phyloP scores from a whole-genome alignment of 495 filamentous ascomycete species.

The Poronia punctata region DNA sequence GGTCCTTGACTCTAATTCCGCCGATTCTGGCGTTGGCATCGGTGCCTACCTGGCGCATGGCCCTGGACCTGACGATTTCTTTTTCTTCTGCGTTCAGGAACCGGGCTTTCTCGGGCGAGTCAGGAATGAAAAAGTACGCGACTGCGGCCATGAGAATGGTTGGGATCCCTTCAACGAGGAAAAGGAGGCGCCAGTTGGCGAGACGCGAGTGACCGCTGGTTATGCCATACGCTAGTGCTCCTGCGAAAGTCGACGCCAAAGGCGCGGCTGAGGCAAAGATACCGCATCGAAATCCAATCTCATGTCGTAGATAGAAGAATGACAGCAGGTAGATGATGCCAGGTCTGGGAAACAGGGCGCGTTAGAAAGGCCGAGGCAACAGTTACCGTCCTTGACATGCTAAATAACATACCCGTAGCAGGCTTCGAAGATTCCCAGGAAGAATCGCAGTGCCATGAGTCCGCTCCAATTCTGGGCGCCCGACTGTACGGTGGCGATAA shows the following conservation, averaged over 20 bases:
- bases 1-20: slow-evolving; percentile 49
- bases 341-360: slow-evolving; percentile 33
- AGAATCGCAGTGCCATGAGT: slow-evolving; percentile 57
- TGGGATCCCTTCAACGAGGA: slow-evolving; percentile 71
- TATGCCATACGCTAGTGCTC: slow-evolving; percentile 72
- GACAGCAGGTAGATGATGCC: slow-evolving; percentile 62
- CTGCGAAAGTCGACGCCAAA: slow-evolving; percentile 69
- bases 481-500: slow-evolving; percentile 51
- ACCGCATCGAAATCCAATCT: slow-evolving; percentile 65
- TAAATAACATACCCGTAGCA: slow-evolving; percentile 41
- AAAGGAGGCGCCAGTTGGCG: slow-evolving; percentile 68
- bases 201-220: slow-evolving; percentile 58
- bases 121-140: slow-evolving; percentile 63
- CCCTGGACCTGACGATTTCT: slow-evolving; percentile 54
- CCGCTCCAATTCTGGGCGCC: slow-evolving; percentile 49
- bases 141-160: slow-evolving; percentile 53
- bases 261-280: slow-evolving; percentile 67
- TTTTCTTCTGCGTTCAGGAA: slow-evolving; percentile 67
- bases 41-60: slow-evolving; percentile 51
- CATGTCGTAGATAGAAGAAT: slow-evolving; percentile 73
- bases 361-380: not conserved
- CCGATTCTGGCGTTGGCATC: slow-evolving; percentile 38
- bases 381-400: not conserved
- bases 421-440: slow-evolving; percentile 57
- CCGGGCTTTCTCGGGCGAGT: slow-evolving; percentile 54